Base-by-base conservation (phyloP, 495 filamentous ascomycete genomes). In the Penicillium antarcticum region DNA sequence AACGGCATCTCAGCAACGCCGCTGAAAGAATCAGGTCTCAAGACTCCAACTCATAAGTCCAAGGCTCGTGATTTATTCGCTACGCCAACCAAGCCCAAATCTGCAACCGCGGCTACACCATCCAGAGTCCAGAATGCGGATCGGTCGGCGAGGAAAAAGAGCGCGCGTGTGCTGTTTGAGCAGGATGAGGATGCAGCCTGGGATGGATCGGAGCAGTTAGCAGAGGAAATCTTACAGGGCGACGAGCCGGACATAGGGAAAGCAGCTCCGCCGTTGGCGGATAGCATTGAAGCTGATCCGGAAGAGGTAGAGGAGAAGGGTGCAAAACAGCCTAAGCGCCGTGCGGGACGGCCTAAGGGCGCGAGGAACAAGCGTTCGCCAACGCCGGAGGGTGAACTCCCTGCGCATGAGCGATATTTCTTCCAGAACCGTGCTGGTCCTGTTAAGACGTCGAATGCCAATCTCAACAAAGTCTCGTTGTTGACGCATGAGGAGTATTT, bases 401-500 rank as follows among this genome's bases (percentile, higher is more conserved):
- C 91, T 17, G 75, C 91, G 0, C 87, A 96, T 55, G 94, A 98
- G 63, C 85, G 84, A 43, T 98, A 95, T 65, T 97, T 98, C 63
- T 90, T 85, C 67, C 87, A 97, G 58, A 96, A 96, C 66, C 84
- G 88, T 31, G 83, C 89, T 13, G 89, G 88, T 16, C 78, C 84
- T 4, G 71, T 78, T 39, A 90, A 91, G 62, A 96, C 92, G 5
- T 96, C 92, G 8, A 87, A 86, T 61, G 94, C 91, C 57, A 96
- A 81, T 12, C 76, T 97, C 7, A 78, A 87, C 2, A 86, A 89
- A 35, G 73, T 92, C 18, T 69, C 80, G 5, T 74, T 95, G 17
- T 81, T 97, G 35, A 89, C 86, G 17, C 91, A 96, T 58, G 91
- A 97, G 50, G 88, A 96, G 57, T 97, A 94, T 68, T 95, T 94